Evolutionary conservation across 495 filamentous ascomycete species (phyloP).

Genomic region (Lichina pygmaea): DNA sequence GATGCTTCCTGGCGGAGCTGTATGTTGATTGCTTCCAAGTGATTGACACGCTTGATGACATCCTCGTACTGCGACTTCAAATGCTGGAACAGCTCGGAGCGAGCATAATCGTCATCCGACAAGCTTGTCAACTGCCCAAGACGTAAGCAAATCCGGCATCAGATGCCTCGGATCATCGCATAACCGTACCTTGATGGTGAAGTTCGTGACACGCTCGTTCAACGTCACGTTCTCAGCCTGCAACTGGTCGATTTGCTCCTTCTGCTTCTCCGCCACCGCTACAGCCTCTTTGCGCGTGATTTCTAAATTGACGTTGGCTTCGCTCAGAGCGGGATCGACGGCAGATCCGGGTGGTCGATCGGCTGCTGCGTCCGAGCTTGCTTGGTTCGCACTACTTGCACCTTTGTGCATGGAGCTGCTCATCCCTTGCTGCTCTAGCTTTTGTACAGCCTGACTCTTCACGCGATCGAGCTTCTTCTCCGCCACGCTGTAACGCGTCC

Average conservation of each 20-base stretch:
- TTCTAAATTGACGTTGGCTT: conserved; percentile 29
- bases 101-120: conserved; percentile 78
- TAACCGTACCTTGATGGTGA: conserved; percentile 25
- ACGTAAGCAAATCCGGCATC: neutral
- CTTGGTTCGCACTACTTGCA: conserved; percentile 23
- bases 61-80: conserved; percentile 79
- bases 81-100: conserved; percentile 76
- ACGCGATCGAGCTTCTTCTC: conserved; percentile 80
- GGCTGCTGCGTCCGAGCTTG: conserved; percentile 15
- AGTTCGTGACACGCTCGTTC: conserved; percentile 48
- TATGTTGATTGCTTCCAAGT: conserved; percentile 69
- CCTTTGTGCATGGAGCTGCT: conserved; percentile 26
- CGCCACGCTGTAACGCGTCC: conserved; percentile 73
- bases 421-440: conserved; percentile 72
- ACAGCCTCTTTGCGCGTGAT: conserved; percentile 44
- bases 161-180: neutral
- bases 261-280: conserved; percentile 52
- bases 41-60: conserved; percentile 69
- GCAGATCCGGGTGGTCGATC: conserved; percentile 2
- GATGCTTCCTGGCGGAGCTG: conserved; percentile 64
- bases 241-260: conserved; percentile 57
- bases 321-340: conserved; percentile 6
- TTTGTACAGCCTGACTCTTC: conserved; percentile 68
- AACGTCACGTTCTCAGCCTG: conserved; percentile 57
- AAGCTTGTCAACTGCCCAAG: conserved; percentile 29